These are phyloP conservation scores for Cyberlindnera saturnus DNA, from an alignment of 805 yeast species.

Conservation along the genomic window DNA sequence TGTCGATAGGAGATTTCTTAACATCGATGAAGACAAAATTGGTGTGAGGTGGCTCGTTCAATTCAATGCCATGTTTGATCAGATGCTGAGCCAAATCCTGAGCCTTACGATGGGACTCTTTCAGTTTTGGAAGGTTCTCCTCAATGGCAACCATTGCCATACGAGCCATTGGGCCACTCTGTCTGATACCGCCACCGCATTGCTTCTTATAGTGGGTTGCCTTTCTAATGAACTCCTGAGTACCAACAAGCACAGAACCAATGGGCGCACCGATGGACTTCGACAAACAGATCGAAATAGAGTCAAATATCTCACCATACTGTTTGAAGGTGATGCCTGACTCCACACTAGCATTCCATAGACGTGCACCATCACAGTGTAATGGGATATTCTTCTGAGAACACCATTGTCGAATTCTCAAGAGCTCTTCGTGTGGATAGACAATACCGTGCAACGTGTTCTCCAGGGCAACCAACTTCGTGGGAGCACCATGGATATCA, in stretches of 20 bases:
- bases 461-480: constrained; percentile 76
- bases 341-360: constrained; percentile 82
- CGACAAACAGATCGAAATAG: constrained; percentile 82
- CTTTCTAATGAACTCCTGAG: constrained; percentile 46
- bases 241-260: constrained; percentile 82
- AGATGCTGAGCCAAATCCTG: constrained; percentile 47
- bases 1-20: constrained; percentile 41
- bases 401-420: constrained; percentile 66
- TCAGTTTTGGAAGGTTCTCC: constrained; percentile 50
- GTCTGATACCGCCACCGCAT: constrained; percentile 92
- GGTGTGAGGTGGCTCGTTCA: constrained; percentile 72
- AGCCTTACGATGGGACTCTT: constrained; percentile 44
- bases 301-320: constrained; percentile 74
- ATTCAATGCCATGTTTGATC: constrained; percentile 42
- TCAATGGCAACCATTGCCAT: constrained; percentile 78
- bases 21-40: constrained; percentile 77
- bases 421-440: constrained; percentile 73
- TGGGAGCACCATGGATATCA: constrained; percentile 86
- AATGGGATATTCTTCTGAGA: constrained; percentile 48
- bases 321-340: constrained; percentile 49
- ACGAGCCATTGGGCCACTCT: constrained; percentile 69
- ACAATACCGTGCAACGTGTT: constrained; percentile 84
- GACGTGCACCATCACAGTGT: constrained; percentile 93
- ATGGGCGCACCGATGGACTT: constrained; percentile 92
- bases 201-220: constrained; percentile 89